Evolutionary conservation across 192 early-diverging fungal genomes (phyloP).

Genomic region (Gryganskiella cystojenkinii): DNA sequence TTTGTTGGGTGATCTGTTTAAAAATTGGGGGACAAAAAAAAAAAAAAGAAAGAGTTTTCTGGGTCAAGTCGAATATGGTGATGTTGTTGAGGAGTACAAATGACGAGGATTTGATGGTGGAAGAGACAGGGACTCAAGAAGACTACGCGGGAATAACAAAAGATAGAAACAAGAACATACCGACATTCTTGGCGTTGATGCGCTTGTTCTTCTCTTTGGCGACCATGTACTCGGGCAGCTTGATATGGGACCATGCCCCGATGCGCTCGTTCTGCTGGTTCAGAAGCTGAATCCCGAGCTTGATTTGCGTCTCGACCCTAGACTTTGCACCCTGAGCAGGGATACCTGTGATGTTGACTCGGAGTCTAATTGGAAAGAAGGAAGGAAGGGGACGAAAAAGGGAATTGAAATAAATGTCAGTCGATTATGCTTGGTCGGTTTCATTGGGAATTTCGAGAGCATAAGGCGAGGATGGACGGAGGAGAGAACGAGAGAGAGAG

Average conservation of each 20-base stretch:
- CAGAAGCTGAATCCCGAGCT: constrained; percentile 86
- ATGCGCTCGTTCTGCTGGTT: constrained; percentile 76
- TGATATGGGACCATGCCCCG: constrained; percentile 83
- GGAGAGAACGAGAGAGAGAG: not conserved
- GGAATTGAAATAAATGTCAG: not conserved
- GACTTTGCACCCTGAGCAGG: constrained; percentile 78
- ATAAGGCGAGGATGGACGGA: constrained; percentile 11
- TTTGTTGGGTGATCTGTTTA: constrained; percentile 23
- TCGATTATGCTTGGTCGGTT: not conserved
- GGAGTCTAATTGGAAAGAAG: constrained; percentile 16
- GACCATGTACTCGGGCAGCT: constrained; percentile 85
- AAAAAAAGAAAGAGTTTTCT: not conserved
- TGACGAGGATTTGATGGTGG: no score
- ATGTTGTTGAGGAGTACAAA: no score
- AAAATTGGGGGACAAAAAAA: not conserved
- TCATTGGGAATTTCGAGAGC: no score
- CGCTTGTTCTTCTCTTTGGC: constrained; percentile 78
- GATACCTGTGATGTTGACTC: constrained; percentile 58
- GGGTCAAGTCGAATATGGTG: no score
- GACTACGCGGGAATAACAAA: not conserved
- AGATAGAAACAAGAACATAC: not conserved
- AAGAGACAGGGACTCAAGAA: no score
- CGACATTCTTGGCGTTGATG: constrained; percentile 50
- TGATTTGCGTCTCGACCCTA: constrained; percentile 95
- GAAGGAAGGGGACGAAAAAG: not conserved